These are phyloP conservation scores for Silene latifolia DNA, from an alignment of 148 eudicot species.

Conservation along the genomic window DNA sequence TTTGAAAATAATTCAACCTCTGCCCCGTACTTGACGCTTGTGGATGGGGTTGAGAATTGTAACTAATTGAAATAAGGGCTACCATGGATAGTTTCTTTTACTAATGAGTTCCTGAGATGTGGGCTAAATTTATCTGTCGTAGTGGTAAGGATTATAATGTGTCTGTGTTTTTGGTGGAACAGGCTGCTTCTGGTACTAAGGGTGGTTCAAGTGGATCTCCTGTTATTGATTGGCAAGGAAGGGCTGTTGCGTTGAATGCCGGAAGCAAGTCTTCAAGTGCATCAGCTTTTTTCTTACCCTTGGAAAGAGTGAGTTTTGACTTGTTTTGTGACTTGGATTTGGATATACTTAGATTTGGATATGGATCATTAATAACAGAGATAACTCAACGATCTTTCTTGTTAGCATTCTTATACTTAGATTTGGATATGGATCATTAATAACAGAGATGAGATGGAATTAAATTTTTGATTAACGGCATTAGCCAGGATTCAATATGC, in stretches of 20 bases:
- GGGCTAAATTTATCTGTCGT: conserved; percentile 1
- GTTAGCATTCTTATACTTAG: not conserved
- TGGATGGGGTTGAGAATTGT: not conserved
- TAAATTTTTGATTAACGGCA: not conserved
- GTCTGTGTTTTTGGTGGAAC: conserved; percentile 16
- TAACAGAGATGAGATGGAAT: not conserved
- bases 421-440: not conserved
- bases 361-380: no score
- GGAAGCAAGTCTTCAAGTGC: conserved; percentile 93
- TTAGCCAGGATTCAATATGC: conserved; percentile 1
- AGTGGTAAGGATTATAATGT: not conserved
- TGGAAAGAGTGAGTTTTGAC: conserved; percentile 64
- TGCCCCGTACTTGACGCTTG: not conserved
- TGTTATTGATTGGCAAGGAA: conserved; percentile 96
- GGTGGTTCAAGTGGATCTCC: conserved; percentile 99
- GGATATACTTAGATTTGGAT: no score
- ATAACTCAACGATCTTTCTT: not conserved
- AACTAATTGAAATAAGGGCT: not conserved
- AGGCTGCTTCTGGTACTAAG: conserved; percentile 99
- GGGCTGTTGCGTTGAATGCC: conserved; percentile 98
- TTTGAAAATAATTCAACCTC: not conserved
- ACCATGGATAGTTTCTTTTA: not conserved
- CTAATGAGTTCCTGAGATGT: not conserved
- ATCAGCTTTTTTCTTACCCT: conserved; percentile 93
- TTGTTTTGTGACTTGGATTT: not conserved